Conservation (phyloP, 2,329 filamentous ascomycete genomes). For the Microcera coccophila region DNA sequence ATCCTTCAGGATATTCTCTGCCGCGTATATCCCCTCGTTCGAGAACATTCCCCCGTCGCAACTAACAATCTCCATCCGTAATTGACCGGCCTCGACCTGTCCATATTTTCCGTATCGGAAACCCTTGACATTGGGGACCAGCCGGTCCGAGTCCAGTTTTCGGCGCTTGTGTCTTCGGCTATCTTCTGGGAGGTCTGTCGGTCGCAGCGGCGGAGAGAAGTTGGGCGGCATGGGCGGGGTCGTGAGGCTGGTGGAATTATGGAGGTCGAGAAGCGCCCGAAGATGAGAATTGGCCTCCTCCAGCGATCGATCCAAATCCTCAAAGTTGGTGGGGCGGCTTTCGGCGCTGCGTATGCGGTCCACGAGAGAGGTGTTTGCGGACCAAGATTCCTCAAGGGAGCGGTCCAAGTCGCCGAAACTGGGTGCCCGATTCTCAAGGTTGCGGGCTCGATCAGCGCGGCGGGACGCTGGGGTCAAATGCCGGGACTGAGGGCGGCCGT, state of each 20-base stretch:
- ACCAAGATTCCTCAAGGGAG: conserved; percentile 24
- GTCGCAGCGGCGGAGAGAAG: conserved; percentile 34
- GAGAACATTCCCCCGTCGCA: conserved; percentile 77
- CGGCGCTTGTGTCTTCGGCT: conserved; percentile 61
- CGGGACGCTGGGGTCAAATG: conserved; percentile 29
- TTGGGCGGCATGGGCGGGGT: conserved; percentile 29
- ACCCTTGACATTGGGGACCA: conserved; percentile 46
- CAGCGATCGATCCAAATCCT: conserved; percentile 38
- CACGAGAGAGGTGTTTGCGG: conserved; percentile 23
- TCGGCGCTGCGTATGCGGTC: conserved; percentile 25
- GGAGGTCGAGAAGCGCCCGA: conserved; percentile 40
- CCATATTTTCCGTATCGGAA: conserved; percentile 84
- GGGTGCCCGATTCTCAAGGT: conserved; percentile 28
- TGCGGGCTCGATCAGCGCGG: conserved; percentile 36
- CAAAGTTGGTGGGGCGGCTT: conserved; percentile 28
- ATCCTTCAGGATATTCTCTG: conserved; percentile 78
- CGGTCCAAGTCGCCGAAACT: conserved; percentile 27
- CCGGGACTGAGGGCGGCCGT: conserved; percentile 19
- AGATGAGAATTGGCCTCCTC: conserved; percentile 44
- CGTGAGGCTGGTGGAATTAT: conserved; percentile 30
- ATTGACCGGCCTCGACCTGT: conserved; percentile 75
- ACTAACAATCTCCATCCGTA: conserved; percentile 84
- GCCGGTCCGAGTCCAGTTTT: conserved; percentile 63
- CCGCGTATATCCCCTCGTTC: conserved; percentile 60
- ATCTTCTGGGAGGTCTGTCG: conserved; percentile 42